phyloP scores from a whole-genome alignment of 805 yeast genomes.

The Candida koratica region DNA sequence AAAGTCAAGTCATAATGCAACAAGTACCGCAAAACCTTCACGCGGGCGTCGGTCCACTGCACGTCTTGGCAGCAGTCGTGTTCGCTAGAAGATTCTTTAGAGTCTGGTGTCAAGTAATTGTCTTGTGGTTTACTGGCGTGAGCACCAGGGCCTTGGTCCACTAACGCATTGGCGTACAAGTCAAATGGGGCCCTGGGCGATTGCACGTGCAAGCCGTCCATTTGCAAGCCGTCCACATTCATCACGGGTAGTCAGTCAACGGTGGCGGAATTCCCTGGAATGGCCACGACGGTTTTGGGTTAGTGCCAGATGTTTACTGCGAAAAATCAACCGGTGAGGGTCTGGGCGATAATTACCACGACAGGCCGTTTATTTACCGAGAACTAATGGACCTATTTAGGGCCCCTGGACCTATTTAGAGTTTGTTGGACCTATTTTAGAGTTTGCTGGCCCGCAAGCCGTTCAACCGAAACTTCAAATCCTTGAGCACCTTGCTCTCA shows the following conservation, averaged over 20 bases:
- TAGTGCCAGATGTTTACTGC: background rate
- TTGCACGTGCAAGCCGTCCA: background rate
- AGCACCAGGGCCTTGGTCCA: background rate
- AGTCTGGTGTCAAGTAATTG: slow-evolving; percentile 15
- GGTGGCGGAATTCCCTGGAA: no score
- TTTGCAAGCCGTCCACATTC: no score
- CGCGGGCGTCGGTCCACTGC: slow-evolving; percentile 7
- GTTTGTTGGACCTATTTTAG: slow-evolving; percentile 11
- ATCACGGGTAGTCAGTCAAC: background rate
- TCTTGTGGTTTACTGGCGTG: background rate
- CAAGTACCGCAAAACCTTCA: slow-evolving; percentile 8
- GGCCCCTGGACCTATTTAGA: no score
- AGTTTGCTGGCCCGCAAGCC: slow-evolving; percentile 45
- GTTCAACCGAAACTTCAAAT: slow-evolving; percentile 73
- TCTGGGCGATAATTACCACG: no score
- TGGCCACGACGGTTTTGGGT: no score
- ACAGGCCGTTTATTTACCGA: no score
- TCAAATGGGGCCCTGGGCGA: background rate
- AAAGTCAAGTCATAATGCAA: slow-evolving; percentile 14
- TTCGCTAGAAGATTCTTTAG: slow-evolving; percentile 15
- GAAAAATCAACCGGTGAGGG: background rate
- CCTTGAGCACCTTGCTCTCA: slow-evolving; percentile 73
- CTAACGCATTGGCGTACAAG: slow-evolving; percentile 3
- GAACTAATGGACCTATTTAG: no score
- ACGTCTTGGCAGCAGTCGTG: slow-evolving; percentile 7